A percentile compares a stretch with the other conserved stretches of the same genome.
These are phyloP conservation scores for Geoglossum cookeanum DNA, from an alignment of 2,329 filamentous ascomycete species.

Conservation along the genomic window DNA sequence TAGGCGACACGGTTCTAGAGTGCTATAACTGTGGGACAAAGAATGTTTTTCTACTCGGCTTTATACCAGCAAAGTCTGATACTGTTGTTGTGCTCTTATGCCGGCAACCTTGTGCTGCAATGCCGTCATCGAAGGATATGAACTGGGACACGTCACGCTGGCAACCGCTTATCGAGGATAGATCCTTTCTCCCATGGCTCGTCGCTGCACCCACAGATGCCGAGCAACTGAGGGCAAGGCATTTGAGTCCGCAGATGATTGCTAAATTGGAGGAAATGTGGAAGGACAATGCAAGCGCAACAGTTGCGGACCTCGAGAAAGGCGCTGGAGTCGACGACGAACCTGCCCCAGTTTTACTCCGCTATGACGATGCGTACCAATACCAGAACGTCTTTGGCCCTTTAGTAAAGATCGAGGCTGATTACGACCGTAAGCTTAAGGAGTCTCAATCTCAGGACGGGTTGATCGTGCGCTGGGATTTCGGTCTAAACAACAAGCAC, in stretches of 20 bases:
- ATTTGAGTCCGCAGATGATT: conserved; percentile 85
- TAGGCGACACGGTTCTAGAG: conserved; percentile 91
- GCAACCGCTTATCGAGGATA: conserved; percentile 94
- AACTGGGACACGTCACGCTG: conserved; percentile 97
- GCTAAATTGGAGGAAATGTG: conserved; percentile 94
- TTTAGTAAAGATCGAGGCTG: conserved; percentile 95
- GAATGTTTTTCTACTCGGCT: conserved; percentile 92
- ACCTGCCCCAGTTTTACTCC: conserved; percentile 74
- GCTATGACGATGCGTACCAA: conserved; percentile 93
- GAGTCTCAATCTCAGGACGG: conserved; percentile 95
- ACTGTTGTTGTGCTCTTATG: conserved; percentile 94
- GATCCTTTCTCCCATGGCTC: conserved; percentile 86
- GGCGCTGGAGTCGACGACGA: conserved; percentile 85
- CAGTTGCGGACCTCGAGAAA: conserved; percentile 80
- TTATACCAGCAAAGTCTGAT: conserved; percentile 96
- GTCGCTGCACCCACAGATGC: conserved; percentile 77
- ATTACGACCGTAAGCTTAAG: conserved; percentile 97
- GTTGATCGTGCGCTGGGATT: conserved; percentile 85
- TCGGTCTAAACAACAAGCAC: conserved; percentile 93
- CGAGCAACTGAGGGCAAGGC: conserved; percentile 85
- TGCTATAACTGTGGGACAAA: conserved; percentile 99
- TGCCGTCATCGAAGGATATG: conserved; percentile 95
- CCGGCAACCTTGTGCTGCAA: conserved; percentile 86
- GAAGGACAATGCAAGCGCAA: conserved; percentile 86
- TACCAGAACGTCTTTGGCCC: conserved; percentile 98